phyloP scores from a whole-genome alignment of 2,329 filamentous ascomycete species.

The Aaosphaeria pasadenensis region DNA sequence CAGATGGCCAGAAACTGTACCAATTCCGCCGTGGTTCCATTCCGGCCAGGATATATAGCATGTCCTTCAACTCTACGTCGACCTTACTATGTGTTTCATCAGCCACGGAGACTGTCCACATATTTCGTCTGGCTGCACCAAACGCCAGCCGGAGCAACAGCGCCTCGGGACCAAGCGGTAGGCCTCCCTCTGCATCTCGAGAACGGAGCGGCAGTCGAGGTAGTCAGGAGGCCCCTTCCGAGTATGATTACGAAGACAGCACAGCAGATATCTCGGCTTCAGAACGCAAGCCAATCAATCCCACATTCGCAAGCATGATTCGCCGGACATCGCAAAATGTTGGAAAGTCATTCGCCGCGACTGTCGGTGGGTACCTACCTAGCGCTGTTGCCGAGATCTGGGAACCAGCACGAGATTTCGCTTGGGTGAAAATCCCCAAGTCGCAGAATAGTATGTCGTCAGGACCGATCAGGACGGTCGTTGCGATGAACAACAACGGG shows the following conservation, averaged over 20 bases:
- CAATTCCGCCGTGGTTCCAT: constrained; percentile 96
- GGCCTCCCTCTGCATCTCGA: constrained; percentile 22
- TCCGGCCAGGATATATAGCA: constrained; percentile 93
- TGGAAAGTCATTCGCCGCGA: constrained; percentile 81
- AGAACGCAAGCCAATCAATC: constrained; percentile 51
- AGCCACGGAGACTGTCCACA: constrained; percentile 92
- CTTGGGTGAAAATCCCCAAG: constrained; percentile 90
- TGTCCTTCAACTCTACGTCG: constrained; percentile 96
- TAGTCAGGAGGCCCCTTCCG: constrained; percentile 28
- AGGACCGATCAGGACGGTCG: constrained; percentile 76
- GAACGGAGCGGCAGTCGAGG: constrained; percentile 44
- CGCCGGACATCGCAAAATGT: constrained; percentile 94
- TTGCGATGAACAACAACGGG: constrained; percentile 91
- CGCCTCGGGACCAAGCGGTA: constrained; percentile 17
- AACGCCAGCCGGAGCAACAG: constrained; percentile 34
- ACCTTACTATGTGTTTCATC: constrained; percentile 94
- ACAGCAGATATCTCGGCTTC: constrained; percentile 23
- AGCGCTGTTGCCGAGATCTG: constrained; percentile 96
- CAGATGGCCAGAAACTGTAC: constrained; percentile 86
- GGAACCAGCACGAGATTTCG: constrained; percentile 93
- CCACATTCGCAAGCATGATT: constrained; percentile 84
- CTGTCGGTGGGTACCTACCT: constrained; percentile 87
- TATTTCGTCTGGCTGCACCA: constrained; percentile 69
- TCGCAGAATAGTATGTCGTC: constrained; percentile 34
- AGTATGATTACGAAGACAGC: constrained; percentile 42